phyloP scores from a whole-genome alignment of 371 early-diverging fungal species.

The Mucor mucedo region DNA sequence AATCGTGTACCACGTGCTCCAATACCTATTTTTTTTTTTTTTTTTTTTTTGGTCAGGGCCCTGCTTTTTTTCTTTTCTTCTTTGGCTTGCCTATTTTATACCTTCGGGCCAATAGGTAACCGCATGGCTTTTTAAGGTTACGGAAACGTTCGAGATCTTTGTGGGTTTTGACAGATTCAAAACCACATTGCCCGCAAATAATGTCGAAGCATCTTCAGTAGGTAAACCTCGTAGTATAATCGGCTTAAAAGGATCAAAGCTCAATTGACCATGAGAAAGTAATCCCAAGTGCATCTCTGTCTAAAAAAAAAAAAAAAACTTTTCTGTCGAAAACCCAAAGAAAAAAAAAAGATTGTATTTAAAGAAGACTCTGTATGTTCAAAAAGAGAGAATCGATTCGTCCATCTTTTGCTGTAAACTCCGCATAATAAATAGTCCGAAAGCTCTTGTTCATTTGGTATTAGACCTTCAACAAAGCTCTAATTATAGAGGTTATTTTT shows the following conservation, averaged over 20 bases:
- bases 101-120: conserved; percentile 44
- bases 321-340: neutral
- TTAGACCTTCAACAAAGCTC: too few relatives aligned
- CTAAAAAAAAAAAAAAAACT: neutral
- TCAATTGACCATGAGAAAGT: conserved; percentile 35
- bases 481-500: too few relatives aligned
- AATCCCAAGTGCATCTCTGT: conserved; percentile 26
- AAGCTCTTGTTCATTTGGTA: too few relatives aligned
- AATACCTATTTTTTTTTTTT: conserved; percentile 31
- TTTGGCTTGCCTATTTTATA: neutral
- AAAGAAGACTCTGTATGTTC: too few relatives aligned
- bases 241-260: conserved; percentile 41
- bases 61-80: neutral
- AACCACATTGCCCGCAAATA: conserved; percentile 35
- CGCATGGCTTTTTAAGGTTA: conserved; percentile 27
- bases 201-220: conserved; percentile 38
- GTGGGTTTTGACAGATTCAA: conserved; percentile 32
- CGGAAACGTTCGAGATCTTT: conserved; percentile 33
- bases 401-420: too few relatives aligned
- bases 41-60: neutral
- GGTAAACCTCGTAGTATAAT: conserved; percentile 37
- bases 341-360: neutral
- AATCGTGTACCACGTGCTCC: conserved; percentile 47
- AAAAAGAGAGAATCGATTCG: too few relatives aligned
- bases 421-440: too few relatives aligned